Evolutionary conservation across 352 stramenopile genomes (phyloP).

Genomic region (Thraustochytrium sp.): DNA sequence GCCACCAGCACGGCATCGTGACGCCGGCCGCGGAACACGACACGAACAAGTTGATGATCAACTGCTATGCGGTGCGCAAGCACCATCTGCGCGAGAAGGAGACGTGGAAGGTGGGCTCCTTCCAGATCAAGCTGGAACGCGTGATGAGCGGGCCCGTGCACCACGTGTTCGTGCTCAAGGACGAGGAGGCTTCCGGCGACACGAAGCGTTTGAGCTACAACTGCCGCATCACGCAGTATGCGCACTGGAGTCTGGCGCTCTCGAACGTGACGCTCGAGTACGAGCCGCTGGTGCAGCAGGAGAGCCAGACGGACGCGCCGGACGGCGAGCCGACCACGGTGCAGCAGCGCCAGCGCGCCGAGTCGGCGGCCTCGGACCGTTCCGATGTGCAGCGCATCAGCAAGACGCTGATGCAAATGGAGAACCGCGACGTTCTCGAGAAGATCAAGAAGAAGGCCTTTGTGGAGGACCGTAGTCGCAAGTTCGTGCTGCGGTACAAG

Average conservation of each 20-base stretch:
- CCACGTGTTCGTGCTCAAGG: slow-evolving; percentile 17
- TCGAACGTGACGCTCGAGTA: background rate
- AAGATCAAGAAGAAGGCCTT: background rate
- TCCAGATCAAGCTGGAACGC: background rate
- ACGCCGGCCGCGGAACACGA: background rate
- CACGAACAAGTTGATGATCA: slow-evolving; percentile 8
- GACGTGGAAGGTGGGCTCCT: slow-evolving; percentile 3
- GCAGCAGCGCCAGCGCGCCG: background rate
- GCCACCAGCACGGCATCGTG: background rate
- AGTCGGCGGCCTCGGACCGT: background rate
- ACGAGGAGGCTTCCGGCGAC: background rate
- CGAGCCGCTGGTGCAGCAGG: background rate
- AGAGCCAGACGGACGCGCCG: background rate
- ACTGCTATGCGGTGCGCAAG: background rate
- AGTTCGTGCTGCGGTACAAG: slow-evolving; percentile 23
- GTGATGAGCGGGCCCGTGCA: slow-evolving; percentile 33
- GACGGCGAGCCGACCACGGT: background rate
- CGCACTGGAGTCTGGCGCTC: slow-evolving; percentile 10
- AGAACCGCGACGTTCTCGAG: slow-evolving; percentile 12
- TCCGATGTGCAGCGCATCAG: slow-evolving; percentile 10
- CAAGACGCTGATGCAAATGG: slow-evolving; percentile 23
- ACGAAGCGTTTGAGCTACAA: slow-evolving; percentile 2
- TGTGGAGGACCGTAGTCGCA: background rate
- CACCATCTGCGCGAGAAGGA: slow-evolving; percentile 32
- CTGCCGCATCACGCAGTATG: slow-evolving; percentile 39